Evolutionary conservation across 2,329 filamentous ascomycete genomes (phyloP).

Genomic region (Alternaria postmessia): DNA sequence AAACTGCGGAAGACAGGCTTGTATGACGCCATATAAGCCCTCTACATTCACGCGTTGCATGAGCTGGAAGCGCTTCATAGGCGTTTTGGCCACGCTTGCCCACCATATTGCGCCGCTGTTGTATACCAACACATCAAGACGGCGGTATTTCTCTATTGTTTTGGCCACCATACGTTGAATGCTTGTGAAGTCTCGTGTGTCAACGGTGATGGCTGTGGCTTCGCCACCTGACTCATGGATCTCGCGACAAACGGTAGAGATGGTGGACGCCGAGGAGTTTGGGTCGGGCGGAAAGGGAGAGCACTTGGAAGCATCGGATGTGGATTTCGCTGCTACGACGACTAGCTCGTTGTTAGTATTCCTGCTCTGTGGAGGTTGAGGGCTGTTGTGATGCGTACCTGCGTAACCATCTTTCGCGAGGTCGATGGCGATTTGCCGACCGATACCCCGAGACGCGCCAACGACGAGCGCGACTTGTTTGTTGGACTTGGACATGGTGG

Average conservation of each 20-base stretch:
- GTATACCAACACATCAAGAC: constrained; percentile 79
- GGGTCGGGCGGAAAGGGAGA: constrained; percentile 76
- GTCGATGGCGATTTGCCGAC: constrained; percentile 80
- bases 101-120: constrained; percentile 89
- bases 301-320: constrained; percentile 66
- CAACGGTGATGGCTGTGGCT: constrained; percentile 72
- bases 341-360: constrained; percentile 60
- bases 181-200: constrained; percentile 71
- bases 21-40: constrained; percentile 76
- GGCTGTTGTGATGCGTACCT: constrained; percentile 58
- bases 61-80: constrained; percentile 75
- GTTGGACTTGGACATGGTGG: constrained; percentile 17
- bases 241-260: constrained; percentile 80
- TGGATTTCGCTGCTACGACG: constrained; percentile 79
- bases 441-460: constrained; percentile 81
- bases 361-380: not conserved
- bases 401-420: constrained; percentile 74
- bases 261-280: constrained; percentile 77
- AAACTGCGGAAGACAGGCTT: constrained; percentile 74
- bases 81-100: constrained; percentile 76
- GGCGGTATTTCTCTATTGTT: constrained; percentile 66
- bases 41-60: constrained; percentile 63
- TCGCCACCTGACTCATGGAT: constrained; percentile 71
- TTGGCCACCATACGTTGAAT: constrained; percentile 67
- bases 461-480: constrained; percentile 73